Evolutionary conservation across 176 grass and related monocot species (phyloP), one percentile per base, ranked within the genome.

Genomic region (Aegilops bicornis): DNA sequence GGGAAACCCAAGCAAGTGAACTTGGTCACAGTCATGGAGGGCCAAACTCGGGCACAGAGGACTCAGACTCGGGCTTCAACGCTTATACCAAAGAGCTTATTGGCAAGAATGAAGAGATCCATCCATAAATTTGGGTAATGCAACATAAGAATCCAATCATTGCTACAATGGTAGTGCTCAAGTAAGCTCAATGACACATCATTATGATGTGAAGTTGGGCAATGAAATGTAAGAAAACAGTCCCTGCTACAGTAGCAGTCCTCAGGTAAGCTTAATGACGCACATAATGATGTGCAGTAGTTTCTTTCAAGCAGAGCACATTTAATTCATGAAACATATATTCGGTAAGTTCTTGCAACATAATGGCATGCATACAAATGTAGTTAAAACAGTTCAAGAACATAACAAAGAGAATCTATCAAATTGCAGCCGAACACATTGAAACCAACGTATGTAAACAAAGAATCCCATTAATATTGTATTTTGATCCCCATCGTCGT

Each of bases 201-300:
- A 16, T 80, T 73, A 79, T 94, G 91, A 25, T 90, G 92, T 92
- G 82, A 98, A 89, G 80, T 91, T 98, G 5, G 91, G 93, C 24
- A 98, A 77, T 58, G 95, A 91, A 92, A 98, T 93, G 90, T 98
- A 98, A 31, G 93, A 91, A 42, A 91, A 91, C 33, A 98, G 30
- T 35, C 90, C 93, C 93, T 98, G 87, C 93, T 98, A 74, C 56
- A 92, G 47, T 13, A 33, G n/a, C 1, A 76, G 67, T 45, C 32
- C 47, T 66, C 35, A 60, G 32, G 74, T 87, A 22, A 84, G 36
- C 10, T 62, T 11, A 81, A 47, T 60, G 25, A 20, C 50, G 2
- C 1, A 20, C 8, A 16, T 80, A 52, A 79, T 2, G 8, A 74
- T 32, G 3, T 37, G 42, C 32, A 69, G n/a, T 29, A 42, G 6